These are phyloP conservation scores for Anacardium occidentale DNA, from an alignment of 345 rosid genomes.

Conservation along the genomic window DNA sequence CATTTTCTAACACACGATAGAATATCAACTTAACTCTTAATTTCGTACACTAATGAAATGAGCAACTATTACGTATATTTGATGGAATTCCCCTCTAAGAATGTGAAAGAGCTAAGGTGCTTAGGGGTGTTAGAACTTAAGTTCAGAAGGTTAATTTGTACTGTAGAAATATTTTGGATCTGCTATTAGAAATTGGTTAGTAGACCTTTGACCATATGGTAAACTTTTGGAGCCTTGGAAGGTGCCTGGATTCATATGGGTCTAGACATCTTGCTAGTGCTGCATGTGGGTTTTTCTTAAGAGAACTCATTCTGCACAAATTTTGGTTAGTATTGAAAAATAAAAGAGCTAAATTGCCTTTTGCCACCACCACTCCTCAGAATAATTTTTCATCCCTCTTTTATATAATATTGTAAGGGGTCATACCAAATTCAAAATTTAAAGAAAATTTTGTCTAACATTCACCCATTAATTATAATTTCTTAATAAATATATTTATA, in stretches of 20 bases:
- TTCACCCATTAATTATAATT: too few relatives aligned
- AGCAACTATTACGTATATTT: too few relatives aligned
- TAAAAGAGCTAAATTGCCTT: background rate
- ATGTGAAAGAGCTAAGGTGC: background rate
- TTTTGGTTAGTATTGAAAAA: background rate
- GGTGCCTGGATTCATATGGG: background rate
- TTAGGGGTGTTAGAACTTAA: background rate
- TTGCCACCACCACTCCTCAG: too few relatives aligned
- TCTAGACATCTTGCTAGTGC: background rate
- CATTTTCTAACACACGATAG: too few relatives aligned
- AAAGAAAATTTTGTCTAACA: too few relatives aligned
- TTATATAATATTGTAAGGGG: too few relatives aligned
- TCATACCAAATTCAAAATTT: too few relatives aligned
- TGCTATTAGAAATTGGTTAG: background rate
- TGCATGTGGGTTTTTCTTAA: background rate
- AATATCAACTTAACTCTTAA: too few relatives aligned
- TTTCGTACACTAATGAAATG: too few relatives aligned
- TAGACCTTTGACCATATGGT: background rate
- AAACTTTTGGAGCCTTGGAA: background rate
- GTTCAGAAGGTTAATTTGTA: background rate
- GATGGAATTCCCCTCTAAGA: background rate
- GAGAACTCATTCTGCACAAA: background rate
- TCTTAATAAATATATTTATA: too few relatives aligned
- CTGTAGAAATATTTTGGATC: background rate
- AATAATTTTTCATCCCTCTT: too few relatives aligned